Conservation (phyloP, 2,329 filamentous ascomycete species). For the Ceratocystis ficicola region DNA sequence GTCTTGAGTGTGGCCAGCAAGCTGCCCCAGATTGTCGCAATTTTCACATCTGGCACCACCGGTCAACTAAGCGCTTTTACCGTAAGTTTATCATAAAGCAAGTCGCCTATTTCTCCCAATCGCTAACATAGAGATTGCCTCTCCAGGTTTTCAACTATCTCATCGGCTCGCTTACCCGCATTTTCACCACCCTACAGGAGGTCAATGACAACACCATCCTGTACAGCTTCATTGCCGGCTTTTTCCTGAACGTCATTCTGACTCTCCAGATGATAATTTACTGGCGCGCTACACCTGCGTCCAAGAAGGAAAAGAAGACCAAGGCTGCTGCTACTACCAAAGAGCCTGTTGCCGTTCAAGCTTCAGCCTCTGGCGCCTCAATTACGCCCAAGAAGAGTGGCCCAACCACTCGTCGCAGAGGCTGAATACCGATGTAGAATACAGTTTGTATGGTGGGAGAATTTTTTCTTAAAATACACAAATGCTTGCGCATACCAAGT, state of each 20-base stretch:
- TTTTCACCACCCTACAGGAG: constrained; percentile 96
- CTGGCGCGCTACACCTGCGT: constrained; percentile 57
- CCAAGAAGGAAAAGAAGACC: constrained; percentile 33
- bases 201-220: constrained; percentile 94
- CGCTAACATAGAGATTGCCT: not conserved
- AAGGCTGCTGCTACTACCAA: constrained; percentile 24
- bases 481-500: not conserved
- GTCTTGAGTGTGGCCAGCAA: constrained; percentile 78
- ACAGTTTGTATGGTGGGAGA: not conserved
- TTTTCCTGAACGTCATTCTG: constrained; percentile 75
- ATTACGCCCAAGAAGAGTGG: constrained; percentile 32
- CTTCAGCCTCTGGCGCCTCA: constrained; percentile 27
- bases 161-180: constrained; percentile 76
- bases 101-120: not conserved
- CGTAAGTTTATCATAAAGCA: constrained; percentile 43
- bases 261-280: constrained; percentile 90
- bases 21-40: constrained; percentile 80
- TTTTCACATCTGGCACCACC: constrained; percentile 74
- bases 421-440: constrained; percentile 25
- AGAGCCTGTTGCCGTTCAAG: constrained; percentile 23
- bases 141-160: constrained; percentile 94
- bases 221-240: constrained; percentile 86
- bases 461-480: not conserved
- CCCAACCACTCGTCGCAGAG: constrained; percentile 36
- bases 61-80: constrained; percentile 95